Conservation (phyloP, 2,329 filamentous ascomycete genomes). For the Ophiostoma ips region DNA sequence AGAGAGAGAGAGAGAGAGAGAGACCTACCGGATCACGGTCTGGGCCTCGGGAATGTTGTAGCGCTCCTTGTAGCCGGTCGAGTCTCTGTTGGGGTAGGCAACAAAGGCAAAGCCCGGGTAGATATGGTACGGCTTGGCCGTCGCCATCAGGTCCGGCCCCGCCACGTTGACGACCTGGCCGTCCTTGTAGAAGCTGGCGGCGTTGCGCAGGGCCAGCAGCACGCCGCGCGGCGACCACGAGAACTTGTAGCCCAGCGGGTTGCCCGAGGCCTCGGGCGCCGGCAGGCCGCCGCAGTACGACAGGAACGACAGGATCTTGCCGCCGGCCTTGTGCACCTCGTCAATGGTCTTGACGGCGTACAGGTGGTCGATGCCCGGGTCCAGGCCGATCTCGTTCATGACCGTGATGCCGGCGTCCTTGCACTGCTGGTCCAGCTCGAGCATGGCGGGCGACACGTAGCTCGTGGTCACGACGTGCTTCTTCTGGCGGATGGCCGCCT, state of each 20-base stretch:
- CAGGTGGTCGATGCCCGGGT: slow-evolving; percentile 61
- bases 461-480: slow-evolving; percentile 93
- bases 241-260: slow-evolving; percentile 91
- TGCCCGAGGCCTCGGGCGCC: slow-evolving; percentile 60
- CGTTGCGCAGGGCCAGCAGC: slow-evolving; percentile 71
- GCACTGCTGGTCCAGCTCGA: slow-evolving; percentile 66
- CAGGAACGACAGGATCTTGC: slow-evolving; percentile 71
- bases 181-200: slow-evolving; percentile 69
- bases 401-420: slow-evolving; percentile 92
- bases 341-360: slow-evolving; percentile 79
- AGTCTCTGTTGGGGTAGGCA: slow-evolving; percentile 90
- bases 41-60: slow-evolving; percentile 87
- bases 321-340: slow-evolving; percentile 73
- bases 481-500: slow-evolving; percentile 83
- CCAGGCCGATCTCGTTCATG: slow-evolving; percentile 88
- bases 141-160: slow-evolving; percentile 63
- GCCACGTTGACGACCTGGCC: slow-evolving; percentile 57
- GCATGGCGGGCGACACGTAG: slow-evolving; percentile 86
- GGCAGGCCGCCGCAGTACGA: slow-evolving; percentile 75
- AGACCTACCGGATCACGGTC: slow-evolving; percentile 53
- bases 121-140: slow-evolving; percentile 80
- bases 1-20: not conserved
- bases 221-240: slow-evolving; percentile 71
- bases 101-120: slow-evolving; percentile 83
- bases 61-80: slow-evolving; percentile 70